Conservation (phyloP, 139 green algal species). For the Chlamydomonas sphaeroides region DNA sequence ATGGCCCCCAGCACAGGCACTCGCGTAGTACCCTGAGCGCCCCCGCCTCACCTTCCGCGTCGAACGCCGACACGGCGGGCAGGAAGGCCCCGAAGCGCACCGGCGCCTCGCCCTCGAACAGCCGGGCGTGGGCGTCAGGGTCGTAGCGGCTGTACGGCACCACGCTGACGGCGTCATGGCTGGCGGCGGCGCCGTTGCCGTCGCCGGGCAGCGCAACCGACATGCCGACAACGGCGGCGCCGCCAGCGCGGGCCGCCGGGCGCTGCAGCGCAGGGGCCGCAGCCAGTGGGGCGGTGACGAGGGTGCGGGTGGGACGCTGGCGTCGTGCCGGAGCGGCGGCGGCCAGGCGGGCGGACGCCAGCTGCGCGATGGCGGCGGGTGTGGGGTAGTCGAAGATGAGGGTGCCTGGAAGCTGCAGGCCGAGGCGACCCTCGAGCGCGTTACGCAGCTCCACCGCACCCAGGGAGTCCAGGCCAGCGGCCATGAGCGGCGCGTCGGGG, state of each 20-base stretch:
- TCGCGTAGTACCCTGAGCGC: no score
- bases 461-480: slow-evolving; percentile 70
- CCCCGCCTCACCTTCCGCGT: no score
- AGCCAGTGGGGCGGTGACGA: no score
- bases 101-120: slow-evolving; percentile 28
- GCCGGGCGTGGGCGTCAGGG: slow-evolving; percentile 16
- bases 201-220: not conserved
- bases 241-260: not conserved
- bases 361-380: slow-evolving; percentile 10
- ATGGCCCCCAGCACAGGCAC: no score
- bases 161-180: slow-evolving; percentile 33
- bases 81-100: slow-evolving; percentile 65
- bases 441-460: slow-evolving; percentile 71
- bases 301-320: no score
- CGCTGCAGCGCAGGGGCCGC: no score
- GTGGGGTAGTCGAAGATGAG: slow-evolving; percentile 83
- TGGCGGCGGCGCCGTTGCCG: not conserved
- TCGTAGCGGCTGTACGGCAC: slow-evolving; percentile 46
- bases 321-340: no score
- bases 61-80: slow-evolving; percentile 68
- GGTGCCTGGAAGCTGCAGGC: slow-evolving; percentile 71
- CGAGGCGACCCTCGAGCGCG: slow-evolving; percentile 52
- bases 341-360: not conserved
- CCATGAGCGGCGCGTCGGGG: slow-evolving; percentile 62
- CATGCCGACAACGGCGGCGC: not conserved